phyloP scores from a whole-genome alignment of 2,329 filamentous ascomycete genomes.

The Amauroascus verrucosus region DNA sequence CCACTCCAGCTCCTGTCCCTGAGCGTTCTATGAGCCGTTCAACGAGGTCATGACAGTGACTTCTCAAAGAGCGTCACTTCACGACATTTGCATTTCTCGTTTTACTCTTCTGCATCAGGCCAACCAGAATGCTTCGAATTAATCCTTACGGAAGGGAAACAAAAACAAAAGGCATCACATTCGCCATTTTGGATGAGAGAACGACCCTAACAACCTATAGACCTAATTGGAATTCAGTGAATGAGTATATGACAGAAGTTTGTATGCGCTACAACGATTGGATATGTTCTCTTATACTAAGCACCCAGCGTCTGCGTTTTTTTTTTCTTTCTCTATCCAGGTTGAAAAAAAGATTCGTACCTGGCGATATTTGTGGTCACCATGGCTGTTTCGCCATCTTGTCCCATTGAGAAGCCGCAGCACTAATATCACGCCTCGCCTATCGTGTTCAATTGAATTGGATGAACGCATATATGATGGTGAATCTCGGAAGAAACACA shows the following conservation, averaged over 20 bases:
- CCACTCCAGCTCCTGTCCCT: constrained; percentile 31
- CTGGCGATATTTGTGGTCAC: background rate
- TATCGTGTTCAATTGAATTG: background rate
- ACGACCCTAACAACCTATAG: constrained; percentile 1
- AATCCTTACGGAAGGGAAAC: background rate
- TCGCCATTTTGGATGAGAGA: background rate
- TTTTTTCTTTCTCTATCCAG: background rate
- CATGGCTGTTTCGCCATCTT: background rate
- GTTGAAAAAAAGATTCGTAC: background rate
- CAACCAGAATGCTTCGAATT: background rate
- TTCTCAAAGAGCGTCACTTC: background rate
- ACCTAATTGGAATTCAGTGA: background rate
- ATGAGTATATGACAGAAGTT: constrained; percentile 1
- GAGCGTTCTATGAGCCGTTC: constrained; percentile 39
- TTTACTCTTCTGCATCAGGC: background rate
- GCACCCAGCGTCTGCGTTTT: background rate
- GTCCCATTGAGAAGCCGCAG: no score
- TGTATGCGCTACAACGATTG: constrained; percentile 3
- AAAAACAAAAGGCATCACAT: background rate
- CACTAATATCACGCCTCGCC: no score
- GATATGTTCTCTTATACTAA: background rate
- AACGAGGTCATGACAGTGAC: constrained; percentile 26
- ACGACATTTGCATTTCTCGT: background rate
- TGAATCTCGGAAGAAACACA: background rate
- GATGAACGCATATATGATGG: background rate